Evolutionary conservation across 371 early-diverging fungal genomes (phyloP).

Genomic region (Mucor piriformis): DNA sequence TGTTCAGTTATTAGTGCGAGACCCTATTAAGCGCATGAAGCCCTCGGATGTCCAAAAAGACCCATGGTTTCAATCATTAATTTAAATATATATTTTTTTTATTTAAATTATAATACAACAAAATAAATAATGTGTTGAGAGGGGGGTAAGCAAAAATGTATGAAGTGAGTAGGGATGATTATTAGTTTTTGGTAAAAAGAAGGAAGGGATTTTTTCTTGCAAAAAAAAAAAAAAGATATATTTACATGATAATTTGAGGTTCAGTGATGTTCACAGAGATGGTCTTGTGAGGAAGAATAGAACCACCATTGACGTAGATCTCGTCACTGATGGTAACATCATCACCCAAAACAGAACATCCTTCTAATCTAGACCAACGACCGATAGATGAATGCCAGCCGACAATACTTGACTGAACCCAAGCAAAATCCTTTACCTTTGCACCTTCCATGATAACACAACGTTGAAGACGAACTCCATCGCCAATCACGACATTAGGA

Average conservation of each 20-base stretch:
- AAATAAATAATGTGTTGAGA: not conserved
- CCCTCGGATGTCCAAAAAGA: slow-evolving; percentile 79
- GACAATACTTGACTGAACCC: slow-evolving; percentile 92
- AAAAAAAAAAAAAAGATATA: too few species aligned
- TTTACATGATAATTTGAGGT: slow-evolving; percentile 96
- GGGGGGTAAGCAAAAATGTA: slow-evolving; percentile 3
- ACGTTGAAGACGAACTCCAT: slow-evolving; percentile 93
- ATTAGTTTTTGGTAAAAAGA: not conserved
- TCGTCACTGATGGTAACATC: slow-evolving; percentile 94
- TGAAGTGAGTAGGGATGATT: not conserved
- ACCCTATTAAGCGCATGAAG: slow-evolving; percentile 72
- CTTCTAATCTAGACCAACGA: slow-evolving; percentile 94
- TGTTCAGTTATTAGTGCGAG: slow-evolving; percentile 79
- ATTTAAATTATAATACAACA: not conserved
- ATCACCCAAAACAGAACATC: slow-evolving; percentile 93
- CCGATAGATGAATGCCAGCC: slow-evolving; percentile 98
- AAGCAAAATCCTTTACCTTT: slow-evolving; percentile 88
- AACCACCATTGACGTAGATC: slow-evolving; percentile 94
- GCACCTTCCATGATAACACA: slow-evolving; percentile 92
- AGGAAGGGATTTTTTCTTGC: too few species aligned
- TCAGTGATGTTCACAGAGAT: slow-evolving; percentile 88
- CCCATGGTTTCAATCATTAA: slow-evolving; percentile 67
- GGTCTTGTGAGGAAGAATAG: slow-evolving; percentile 93
- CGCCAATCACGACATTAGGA: slow-evolving; percentile 92
- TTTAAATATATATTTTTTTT: slow-evolving; percentile 1